Base-by-base conservation (phyloP, 768 basidiomycete genomes). In the Lentinus tigrinus region DNA sequence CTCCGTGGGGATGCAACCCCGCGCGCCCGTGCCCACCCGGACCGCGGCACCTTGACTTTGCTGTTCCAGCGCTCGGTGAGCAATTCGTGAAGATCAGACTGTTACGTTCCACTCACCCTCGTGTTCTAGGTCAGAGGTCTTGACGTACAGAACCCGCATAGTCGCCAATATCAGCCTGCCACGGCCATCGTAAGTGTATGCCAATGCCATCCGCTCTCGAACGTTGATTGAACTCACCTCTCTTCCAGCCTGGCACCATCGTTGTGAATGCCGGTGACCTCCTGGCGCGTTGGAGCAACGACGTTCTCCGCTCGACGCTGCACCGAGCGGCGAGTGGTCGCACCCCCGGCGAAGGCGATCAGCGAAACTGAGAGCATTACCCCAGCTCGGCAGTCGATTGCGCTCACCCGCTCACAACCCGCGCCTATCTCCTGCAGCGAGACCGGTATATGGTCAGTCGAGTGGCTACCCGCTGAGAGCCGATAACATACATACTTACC, bases 321-420 rank as follows among this genome's bases (percentile, higher is more conserved):
- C 92, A 93, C 70, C 84, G 88, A n/a, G n/a, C n/a, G n/a, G n/a
- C n/a, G n/a, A 16, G 92, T 94, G 21, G 91, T 93, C 7, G 85
- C 87, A 4, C 90, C 92, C 21, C 75, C 83, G 0, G 78, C 78
- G 13, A 72, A 75, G 64, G 76, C 77, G 62, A 68, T 81, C 55
- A 80, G 69, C 62, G 75, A 78, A 8, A 75, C 73, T 6, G 83
- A 85, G 61, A 73, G 70, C n/a, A 71, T 85, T 57, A 87, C 84
- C 1, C 85, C 89, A 0, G 71, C 75, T 9, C 81, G 92, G 26
- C 89, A 91, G 67, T 91, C 89, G 9, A 87, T 93, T 51, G 92
- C 89, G 8, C n/a, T n/a, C n/a, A n/a, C n/a, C n/a, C n/a, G n/a
- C n/a, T n/a, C n/a, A n/a, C n/a, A n/a, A n/a, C n/a, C n/a, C n/a